Conservation (phyloP, 2,329 filamentous ascomycete genomes). For the Karstenula rhodostoma region DNA sequence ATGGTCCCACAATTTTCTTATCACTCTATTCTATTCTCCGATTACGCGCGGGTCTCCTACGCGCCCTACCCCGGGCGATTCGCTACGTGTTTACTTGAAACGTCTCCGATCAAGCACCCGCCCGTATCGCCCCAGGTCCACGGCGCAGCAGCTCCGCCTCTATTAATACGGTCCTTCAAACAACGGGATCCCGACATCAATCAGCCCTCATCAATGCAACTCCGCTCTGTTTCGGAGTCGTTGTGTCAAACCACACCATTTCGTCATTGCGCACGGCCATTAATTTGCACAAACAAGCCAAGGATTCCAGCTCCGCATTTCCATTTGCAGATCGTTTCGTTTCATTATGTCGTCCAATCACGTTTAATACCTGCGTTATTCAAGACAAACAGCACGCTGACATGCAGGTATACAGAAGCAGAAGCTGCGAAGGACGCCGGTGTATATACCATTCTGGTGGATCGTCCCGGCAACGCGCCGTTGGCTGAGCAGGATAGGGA, state of each 20-base stretch:
- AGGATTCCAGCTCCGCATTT: conserved; percentile 6
- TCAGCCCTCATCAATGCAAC: conserved; percentile 1
- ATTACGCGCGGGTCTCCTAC: conserved; percentile 2
- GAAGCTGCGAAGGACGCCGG: conserved; percentile 54
- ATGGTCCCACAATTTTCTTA: conserved; percentile 3
- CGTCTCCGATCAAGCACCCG: conserved; percentile 21
- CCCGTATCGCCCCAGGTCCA: conserved; percentile 15
- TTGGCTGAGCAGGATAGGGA: conserved; percentile 49
- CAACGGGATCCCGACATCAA: conserved; percentile 15
- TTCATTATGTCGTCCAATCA: conserved; percentile 10
- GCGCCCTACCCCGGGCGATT: conserved; percentile 9
- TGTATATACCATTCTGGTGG: conserved; percentile 55
- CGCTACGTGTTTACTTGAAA: conserved; percentile 26
- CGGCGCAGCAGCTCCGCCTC: conserved; percentile 14
- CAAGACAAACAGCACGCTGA: conserved; percentile 27
- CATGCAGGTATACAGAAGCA: conserved; percentile 46
- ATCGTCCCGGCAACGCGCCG: conserved; percentile 74
- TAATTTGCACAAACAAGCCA: conserved; percentile 15
- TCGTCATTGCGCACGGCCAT: conserved; percentile 13
- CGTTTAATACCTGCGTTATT: conserved; percentile 2
- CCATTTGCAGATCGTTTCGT: conserved; percentile 8
- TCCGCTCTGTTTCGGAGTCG: not conserved
- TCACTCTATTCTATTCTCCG: conserved; percentile 6
- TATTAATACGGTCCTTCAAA: conserved; percentile 25
- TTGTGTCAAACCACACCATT: conserved; percentile 1